Percentiles rank a stretch among this genome's conserved stretches.
Conservation (phyloP, 495 filamentous ascomycete genomes). For the Podospora australis region DNA sequence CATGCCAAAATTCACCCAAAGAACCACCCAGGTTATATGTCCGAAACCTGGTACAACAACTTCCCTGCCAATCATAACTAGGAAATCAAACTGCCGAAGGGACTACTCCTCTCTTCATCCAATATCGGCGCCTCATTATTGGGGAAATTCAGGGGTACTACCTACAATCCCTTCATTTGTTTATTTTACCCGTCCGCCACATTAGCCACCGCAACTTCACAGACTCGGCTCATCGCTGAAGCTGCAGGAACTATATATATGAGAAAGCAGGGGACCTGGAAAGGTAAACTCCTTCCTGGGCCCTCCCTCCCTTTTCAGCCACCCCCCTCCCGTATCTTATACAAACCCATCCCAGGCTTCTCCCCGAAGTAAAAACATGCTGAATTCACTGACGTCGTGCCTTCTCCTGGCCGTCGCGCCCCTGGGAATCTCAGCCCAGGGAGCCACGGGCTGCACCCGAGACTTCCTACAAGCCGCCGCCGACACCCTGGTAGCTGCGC, state of each 20-base stretch:
- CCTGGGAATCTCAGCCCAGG: neutral
- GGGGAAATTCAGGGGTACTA: neutral
- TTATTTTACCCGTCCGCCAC: neutral
- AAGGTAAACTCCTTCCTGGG: neutral
- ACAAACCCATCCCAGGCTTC: neutral
- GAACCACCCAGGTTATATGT: too few relatives aligned
- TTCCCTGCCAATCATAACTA: neutral
- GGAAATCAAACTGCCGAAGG: neutral
- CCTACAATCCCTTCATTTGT: too few relatives aligned
- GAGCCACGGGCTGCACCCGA: slow-evolving; percentile 29
- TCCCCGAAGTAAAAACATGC: neutral
- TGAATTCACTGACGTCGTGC: neutral
- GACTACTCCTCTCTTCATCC: neutral
- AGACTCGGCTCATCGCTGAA: neutral
- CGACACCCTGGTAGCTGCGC: slow-evolving; percentile 38
- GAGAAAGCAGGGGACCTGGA: neutral
- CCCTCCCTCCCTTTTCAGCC: neutral
- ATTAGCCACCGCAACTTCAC: neutral
- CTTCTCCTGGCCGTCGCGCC: slow-evolving; percentile 1
- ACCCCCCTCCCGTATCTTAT: neutral
- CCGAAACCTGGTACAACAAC: too few relatives aligned
- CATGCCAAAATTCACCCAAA: too few relatives aligned
- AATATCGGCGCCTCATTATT: neutral
- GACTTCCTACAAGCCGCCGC: slow-evolving; percentile 35
- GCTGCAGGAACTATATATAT: neutral